Conservation (phyloP, 2,329 filamentous ascomycete species). For the Xylaria sp. region DNA sequence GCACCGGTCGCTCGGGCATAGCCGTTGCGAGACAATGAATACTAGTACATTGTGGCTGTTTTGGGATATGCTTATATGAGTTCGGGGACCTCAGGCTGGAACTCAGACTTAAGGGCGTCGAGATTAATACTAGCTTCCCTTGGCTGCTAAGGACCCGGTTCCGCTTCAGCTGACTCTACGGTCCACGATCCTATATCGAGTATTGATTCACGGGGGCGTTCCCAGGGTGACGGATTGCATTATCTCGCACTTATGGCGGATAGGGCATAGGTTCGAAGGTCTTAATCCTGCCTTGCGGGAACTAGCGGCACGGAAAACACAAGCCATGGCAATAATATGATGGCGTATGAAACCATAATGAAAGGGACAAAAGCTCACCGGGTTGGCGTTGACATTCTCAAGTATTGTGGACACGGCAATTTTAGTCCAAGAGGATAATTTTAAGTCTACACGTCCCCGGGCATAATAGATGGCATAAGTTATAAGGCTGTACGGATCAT, state of each 20-base stretch:
- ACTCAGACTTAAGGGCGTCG: neutral
- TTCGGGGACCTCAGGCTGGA: neutral
- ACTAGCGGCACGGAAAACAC: conserved; percentile 1
- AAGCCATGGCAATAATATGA: neutral
- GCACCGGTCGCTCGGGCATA: neutral
- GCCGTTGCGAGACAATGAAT: neutral
- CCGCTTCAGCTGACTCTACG: neutral
- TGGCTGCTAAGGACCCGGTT: neutral
- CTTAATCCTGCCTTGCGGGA: neutral
- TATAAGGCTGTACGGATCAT: neutral
- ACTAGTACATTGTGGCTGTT: neutral
- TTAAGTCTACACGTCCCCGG: neutral
- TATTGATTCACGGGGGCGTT: neutral
- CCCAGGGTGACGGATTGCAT: neutral
- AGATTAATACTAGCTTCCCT: neutral
- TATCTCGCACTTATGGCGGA: neutral
- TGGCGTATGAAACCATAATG: neutral
- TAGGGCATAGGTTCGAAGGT: neutral
- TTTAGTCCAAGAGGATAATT: neutral
- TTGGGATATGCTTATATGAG: neutral
- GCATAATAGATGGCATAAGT: neutral
- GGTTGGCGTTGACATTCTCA: neutral
- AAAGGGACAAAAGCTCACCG: neutral
- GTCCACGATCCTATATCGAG: neutral
- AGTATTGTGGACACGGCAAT: neutral